Conservation (phyloP, 1,284 basidiomycete species). For the Irpex rosettiformis region DNA sequence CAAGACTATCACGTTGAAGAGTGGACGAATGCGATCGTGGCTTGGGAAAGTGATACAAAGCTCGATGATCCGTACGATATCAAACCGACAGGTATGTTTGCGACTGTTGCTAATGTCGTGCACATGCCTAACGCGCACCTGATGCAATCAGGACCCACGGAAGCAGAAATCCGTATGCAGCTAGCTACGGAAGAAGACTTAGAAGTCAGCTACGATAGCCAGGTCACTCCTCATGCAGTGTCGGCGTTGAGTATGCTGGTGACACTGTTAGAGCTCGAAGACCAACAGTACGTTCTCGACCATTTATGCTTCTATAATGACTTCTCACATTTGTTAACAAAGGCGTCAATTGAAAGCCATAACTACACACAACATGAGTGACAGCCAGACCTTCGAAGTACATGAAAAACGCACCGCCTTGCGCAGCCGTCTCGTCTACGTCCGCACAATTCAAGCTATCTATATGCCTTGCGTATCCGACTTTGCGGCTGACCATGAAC, state of each 20-base stretch:
- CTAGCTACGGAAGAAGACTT: background rate
- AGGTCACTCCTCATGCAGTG: background rate
- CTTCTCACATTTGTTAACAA: background rate
- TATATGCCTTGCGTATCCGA: conserved; percentile 1
- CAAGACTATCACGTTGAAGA: background rate
- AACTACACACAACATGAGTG: background rate
- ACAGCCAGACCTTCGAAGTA: background rate
- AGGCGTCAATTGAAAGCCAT: background rate
- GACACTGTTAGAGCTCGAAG: conserved; percentile 1
- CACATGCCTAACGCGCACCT: background rate
- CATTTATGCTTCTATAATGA: no score
- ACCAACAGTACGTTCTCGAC: conserved; percentile 5
- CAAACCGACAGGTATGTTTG: background rate
- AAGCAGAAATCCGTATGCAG: background rate
- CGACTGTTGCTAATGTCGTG: no score
- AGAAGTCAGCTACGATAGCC: background rate
- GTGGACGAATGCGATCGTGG: background rate
- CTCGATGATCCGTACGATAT: background rate
- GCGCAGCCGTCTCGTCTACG: background rate
- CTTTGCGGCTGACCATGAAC: background rate
- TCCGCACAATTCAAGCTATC: background rate
- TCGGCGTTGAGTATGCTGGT: no score
- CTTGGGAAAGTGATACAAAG: background rate
- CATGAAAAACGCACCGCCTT: background rate
- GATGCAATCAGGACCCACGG: background rate